phyloP scores from a whole-genome alignment of 1,139 yeast species.

The Starmera stellimalicola region DNA sequence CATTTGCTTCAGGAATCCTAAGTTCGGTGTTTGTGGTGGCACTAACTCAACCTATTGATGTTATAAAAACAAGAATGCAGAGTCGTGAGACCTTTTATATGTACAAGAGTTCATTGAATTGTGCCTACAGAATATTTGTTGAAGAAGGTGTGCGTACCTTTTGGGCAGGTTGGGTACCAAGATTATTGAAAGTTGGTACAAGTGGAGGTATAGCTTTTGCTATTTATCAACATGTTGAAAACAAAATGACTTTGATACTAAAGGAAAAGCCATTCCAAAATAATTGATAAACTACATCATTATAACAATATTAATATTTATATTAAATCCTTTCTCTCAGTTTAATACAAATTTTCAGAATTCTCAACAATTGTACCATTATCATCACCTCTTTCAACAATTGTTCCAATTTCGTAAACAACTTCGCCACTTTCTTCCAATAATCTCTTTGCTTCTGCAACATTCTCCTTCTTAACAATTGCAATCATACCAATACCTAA shows the following conservation, averaged over 20 bases:
- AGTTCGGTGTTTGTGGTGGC: constrained; percentile 62
- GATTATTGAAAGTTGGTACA: constrained; percentile 68
- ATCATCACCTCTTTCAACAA: constrained; percentile 41
- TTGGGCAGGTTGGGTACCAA: constrained; percentile 76
- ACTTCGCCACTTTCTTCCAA: constrained; percentile 63
- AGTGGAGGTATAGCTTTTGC: constrained; percentile 75
- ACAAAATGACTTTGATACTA: constrained; percentile 36
- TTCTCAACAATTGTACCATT: constrained; percentile 53
- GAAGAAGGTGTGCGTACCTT: constrained; percentile 57
- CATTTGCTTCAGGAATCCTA: constrained; percentile 47
- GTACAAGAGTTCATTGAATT: constrained; percentile 60
- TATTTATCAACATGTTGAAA: constrained; percentile 55
- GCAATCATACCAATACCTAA: constrained; percentile 97
- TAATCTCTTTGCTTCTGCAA: constrained; percentile 41
- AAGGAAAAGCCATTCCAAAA: constrained; percentile 40
- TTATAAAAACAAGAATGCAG: constrained; percentile 82
- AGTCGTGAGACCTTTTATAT: constrained; percentile 50
- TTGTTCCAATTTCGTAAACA: constrained; percentile 70
- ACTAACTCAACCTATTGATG: constrained; percentile 86
- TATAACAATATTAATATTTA: constrained; percentile 1
- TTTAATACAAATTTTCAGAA: constrained; percentile 47
- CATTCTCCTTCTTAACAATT: constrained; percentile 62
- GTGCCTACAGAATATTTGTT: constrained; percentile 63
- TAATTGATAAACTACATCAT: constrained; percentile 7
- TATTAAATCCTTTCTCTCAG: neutral